A percentile compares a stretch with the other conserved stretches of the same genome.
These are phyloP conservation scores for Allodekkera sacchari DNA, from an alignment of 805 yeast species.

Conservation along the genomic window DNA sequence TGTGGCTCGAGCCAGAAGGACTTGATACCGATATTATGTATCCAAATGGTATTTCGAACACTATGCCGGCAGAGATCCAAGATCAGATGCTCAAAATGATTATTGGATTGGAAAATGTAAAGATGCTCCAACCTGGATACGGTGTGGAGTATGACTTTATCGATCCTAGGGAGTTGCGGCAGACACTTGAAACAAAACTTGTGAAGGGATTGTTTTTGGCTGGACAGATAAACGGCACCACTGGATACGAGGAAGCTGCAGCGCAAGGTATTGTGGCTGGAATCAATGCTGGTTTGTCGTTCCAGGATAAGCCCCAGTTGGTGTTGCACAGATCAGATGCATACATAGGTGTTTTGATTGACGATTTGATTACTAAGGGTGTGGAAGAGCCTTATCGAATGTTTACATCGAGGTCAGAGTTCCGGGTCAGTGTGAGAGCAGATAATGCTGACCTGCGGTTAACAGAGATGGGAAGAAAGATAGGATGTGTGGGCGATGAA, in stretches of 20 bases:
- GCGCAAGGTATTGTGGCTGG: constrained; percentile 97
- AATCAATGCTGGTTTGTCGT: constrained; percentile 76
- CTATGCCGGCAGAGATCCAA: constrained; percentile 95
- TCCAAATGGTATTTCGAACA: constrained; percentile 93
- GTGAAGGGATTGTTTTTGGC: constrained; percentile 79
- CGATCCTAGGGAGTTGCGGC: constrained; percentile 80
- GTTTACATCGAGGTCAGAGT: constrained; percentile 96
- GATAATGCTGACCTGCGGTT: constrained; percentile 90
- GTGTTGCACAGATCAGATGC: constrained; percentile 71
- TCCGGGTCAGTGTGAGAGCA: constrained; percentile 79
- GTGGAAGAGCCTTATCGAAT: constrained; percentile 95
- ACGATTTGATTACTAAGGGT: constrained; percentile 91
- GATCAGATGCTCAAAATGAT: constrained; percentile 62
- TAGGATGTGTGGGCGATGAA: constrained; percentile 58
- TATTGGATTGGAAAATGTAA: constrained; percentile 81
- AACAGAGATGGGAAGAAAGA: constrained; percentile 55
- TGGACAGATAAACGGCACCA: constrained; percentile 97
- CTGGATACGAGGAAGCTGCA: constrained; percentile 98
- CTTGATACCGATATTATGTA: constrained; percentile 78
- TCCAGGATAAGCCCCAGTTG: constrained; percentile 33
- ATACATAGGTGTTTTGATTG: constrained; percentile 85
- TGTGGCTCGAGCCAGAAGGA: constrained; percentile 98
- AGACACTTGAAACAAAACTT: constrained; percentile 73
- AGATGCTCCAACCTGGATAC: constrained; percentile 91
- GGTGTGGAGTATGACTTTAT: constrained; percentile 98